phyloP scores from a whole-genome alignment of 2,329 filamentous ascomycete genomes.

The Alternaria rosae region DNA sequence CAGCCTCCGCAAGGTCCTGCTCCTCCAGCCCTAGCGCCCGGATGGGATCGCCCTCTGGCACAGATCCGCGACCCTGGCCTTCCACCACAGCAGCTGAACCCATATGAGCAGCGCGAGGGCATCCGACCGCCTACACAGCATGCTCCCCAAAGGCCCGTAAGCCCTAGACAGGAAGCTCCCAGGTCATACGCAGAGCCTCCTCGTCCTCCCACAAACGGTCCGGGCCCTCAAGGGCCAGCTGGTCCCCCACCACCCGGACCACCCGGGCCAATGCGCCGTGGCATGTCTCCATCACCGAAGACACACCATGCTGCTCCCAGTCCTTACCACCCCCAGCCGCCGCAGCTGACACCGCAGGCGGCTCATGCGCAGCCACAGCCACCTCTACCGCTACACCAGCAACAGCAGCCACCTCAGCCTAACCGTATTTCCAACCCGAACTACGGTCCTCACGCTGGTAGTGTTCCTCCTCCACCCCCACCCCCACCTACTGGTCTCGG shows the following conservation, averaged over 20 bases:
- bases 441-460: constrained; percentile 53
- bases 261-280: constrained; percentile 56
- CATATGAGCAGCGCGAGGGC: constrained; percentile 80
- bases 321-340: constrained; percentile 56
- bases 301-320: constrained; percentile 61
- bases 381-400: constrained; percentile 45
- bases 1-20: constrained; percentile 71
- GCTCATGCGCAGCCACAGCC: constrained; percentile 57
- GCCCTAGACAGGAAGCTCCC: constrained; percentile 76
- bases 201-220: constrained; percentile 57
- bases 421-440: constrained; percentile 58
- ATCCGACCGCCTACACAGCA: constrained; percentile 72
- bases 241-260: constrained; percentile 50
- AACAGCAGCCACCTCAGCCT: constrained; percentile 48
- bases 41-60: constrained; percentile 71
- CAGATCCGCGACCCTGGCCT: constrained; percentile 72
- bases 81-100: constrained; percentile 77
- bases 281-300: constrained; percentile 67
- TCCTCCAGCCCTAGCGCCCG: constrained; percentile 61
- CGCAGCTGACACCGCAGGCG: constrained; percentile 61
- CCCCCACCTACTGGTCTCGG: constrained; percentile 61
- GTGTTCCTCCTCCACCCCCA: constrained; percentile 64
- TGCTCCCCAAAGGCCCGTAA: constrained; percentile 73
- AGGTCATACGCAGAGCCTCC: constrained; percentile 73
- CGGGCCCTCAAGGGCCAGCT: constrained; percentile 52